These are phyloP conservation scores for Thielaviopsis euricoi DNA, from an alignment of 2,329 filamentous ascomycete species.

Conservation along the genomic window DNA sequence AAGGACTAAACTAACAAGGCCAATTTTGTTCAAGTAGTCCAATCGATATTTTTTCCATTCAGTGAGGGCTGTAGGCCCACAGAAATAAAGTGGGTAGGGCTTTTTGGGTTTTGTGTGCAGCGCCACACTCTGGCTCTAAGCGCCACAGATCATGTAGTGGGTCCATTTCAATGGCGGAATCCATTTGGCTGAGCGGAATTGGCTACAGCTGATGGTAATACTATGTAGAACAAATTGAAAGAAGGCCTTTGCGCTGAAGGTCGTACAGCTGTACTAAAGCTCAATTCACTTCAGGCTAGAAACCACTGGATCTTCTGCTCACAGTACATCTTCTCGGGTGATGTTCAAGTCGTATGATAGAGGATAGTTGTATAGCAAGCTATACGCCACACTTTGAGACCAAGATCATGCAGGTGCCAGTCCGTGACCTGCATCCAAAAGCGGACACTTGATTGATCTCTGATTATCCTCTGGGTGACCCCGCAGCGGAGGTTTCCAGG, in stretches of 20 bases:
- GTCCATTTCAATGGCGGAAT: background rate
- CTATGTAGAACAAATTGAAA: too few species aligned
- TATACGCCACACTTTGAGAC: too few species aligned
- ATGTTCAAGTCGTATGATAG: too few species aligned
- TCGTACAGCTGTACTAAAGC: too few species aligned
- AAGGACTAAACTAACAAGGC: conserved; percentile 14
- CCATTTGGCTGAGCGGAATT: background rate
- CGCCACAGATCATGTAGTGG: conserved; percentile 2
- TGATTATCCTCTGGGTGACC: background rate
- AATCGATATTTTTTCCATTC: conserved; percentile 3
- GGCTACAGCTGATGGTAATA: background rate
- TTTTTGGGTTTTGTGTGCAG: conserved; percentile 1
- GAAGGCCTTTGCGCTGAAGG: too few species aligned
- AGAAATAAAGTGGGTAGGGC: conserved; percentile 2
- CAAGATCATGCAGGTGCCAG: background rate
- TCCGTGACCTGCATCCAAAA: background rate
- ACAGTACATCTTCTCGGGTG: too few species aligned
- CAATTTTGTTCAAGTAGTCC: conserved; percentile 3
- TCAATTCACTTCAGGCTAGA: too few species aligned
- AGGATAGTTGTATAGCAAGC: too few species aligned
- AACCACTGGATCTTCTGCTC: too few species aligned
- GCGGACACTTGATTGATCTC: background rate
- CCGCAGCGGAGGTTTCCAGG: background rate
- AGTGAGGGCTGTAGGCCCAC: conserved; percentile 5
- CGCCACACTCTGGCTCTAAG: background rate